A percentile compares a stretch with the other conserved stretches of the same genome.
phyloP scores from a whole-genome alignment of 2,329 filamentous ascomycete species.

The Hymenotorrendiella dingleyae region DNA sequence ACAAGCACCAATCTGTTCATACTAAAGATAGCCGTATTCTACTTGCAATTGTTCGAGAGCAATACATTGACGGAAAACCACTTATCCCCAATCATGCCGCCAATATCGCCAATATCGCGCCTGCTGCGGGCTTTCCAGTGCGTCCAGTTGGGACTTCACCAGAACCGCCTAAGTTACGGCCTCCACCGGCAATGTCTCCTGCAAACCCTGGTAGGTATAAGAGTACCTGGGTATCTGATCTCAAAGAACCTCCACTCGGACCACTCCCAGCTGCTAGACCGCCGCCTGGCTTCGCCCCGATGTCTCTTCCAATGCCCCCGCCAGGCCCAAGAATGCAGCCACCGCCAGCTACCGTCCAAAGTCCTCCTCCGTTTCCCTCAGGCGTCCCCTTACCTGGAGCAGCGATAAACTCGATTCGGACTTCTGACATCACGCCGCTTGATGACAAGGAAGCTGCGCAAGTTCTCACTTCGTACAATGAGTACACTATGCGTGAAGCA shows the following conservation, averaged over 20 bases:
- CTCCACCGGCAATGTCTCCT: conserved; percentile 3
- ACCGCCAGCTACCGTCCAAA: neutral
- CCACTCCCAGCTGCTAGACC: neutral
- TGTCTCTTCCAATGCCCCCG: neutral
- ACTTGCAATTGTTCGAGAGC: conserved; percentile 23
- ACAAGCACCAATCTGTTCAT: neutral
- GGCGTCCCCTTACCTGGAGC: neutral
- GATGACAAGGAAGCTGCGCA: conserved; percentile 11
- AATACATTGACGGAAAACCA: conserved; percentile 16
- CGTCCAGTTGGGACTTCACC: neutral
- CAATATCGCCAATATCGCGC: too few species aligned
- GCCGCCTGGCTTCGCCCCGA: neutral
- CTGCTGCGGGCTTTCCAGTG: too few species aligned
- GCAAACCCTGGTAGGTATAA: too few species aligned
- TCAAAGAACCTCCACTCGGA: neutral
- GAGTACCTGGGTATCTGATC: too few species aligned
- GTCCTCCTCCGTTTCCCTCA: neutral
- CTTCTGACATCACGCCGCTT: conserved; percentile 7
- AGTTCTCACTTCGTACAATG: conserved; percentile 18
- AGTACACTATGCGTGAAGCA: conserved; percentile 17
- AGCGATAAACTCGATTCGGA: conserved; percentile 3
- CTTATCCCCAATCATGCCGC: conserved; percentile 2
- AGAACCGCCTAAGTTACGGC: neutral
- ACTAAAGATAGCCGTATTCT: conserved; percentile 9
- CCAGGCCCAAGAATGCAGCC: neutral